phyloP scores from a whole-genome alignment of 345 rosid species.

The Hibiscus mutabilis region DNA sequence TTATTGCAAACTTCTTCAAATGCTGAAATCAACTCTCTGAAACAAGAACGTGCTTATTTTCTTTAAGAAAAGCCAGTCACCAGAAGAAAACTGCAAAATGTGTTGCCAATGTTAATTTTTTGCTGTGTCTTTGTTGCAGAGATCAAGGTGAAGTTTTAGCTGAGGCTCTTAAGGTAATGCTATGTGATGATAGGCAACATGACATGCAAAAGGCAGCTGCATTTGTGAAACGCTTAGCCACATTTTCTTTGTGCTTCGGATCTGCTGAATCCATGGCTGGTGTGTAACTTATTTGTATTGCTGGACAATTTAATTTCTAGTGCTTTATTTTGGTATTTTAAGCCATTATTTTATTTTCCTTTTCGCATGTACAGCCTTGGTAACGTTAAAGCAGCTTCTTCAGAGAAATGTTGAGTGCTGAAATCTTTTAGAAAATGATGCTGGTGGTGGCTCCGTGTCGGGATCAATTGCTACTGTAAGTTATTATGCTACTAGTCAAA shows the following conservation, averaged over 20 bases:
- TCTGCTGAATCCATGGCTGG: constrained; percentile 93
- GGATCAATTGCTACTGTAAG: constrained; percentile 78
- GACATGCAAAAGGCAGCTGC: constrained; percentile 99
- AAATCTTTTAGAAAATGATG: constrained; percentile 87
- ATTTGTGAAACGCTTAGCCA: constrained; percentile 83
- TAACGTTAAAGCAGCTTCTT: constrained; percentile 73
- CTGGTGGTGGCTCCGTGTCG: constrained; percentile 94
- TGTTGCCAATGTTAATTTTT: neutral
- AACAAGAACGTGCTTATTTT: neutral
- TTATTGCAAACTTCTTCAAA: neutral
- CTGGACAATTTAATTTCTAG: neutral
- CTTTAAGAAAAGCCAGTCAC: neutral
- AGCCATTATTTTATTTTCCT: neutral
- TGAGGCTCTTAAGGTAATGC: constrained; percentile 89
- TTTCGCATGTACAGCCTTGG: constrained; percentile 49
- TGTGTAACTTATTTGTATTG: constrained; percentile 16
- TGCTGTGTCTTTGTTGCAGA: constrained; percentile 32
- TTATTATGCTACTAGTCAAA: constrained; percentile 7
- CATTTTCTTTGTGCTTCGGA: constrained; percentile 70
- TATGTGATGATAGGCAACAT: constrained; percentile 88
- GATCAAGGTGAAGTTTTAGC: constrained; percentile 79
- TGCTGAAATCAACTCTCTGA: neutral
- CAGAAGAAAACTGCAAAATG: neutral
- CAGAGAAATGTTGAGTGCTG: constrained; percentile 82
- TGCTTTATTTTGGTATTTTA: neutral